These are phyloP conservation scores for Nitzschia inconspicua DNA, from an alignment of 108 stramenopile genomes.

Conservation along the genomic window DNA sequence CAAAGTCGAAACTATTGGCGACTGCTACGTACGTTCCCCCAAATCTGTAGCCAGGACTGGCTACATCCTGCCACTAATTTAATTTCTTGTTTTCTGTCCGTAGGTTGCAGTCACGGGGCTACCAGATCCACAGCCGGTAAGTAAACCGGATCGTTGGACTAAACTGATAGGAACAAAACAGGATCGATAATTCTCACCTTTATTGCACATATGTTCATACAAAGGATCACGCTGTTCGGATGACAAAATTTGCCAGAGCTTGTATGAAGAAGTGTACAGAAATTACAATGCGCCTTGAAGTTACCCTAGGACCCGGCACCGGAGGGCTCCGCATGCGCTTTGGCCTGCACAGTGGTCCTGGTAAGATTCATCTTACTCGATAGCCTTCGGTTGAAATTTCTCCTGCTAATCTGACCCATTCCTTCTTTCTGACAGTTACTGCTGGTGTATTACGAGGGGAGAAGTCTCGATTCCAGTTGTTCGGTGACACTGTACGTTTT, in stretches of 20 bases:
- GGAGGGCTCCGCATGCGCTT: conserved; percentile 19
- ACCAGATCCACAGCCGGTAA: conserved; percentile 31
- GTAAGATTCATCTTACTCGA: no score
- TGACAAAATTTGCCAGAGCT: conserved; percentile 30
- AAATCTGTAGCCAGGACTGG: no score
- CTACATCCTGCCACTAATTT: no score
- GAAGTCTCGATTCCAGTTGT: conserved; percentile 32
- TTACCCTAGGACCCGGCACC: conserved; percentile 28
- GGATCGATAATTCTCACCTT: background rate
- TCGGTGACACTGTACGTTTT: conserved; percentile 31
- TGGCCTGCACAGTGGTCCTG: conserved; percentile 15
- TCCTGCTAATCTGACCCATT: no score
- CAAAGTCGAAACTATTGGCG: conserved; percentile 32
- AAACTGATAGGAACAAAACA: background rate
- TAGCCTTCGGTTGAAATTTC: background rate
- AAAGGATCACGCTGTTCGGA: conserved; percentile 31
- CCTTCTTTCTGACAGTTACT: conserved; percentile 3
- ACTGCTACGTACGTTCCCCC: no score
- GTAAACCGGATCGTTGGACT: background rate
- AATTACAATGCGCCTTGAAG: conserved; percentile 18
- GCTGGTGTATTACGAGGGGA: conserved; percentile 25
- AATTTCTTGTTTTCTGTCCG: no score
- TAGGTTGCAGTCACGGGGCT: conserved; percentile 29
- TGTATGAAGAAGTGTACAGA: conserved; percentile 12
- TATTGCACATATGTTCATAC: background rate